Evolutionary conservation across 2,329 filamentous ascomycete species (phyloP), one percentile per base, ranked within the genome.

Genomic region (Drechmeria coniospora): DNA sequence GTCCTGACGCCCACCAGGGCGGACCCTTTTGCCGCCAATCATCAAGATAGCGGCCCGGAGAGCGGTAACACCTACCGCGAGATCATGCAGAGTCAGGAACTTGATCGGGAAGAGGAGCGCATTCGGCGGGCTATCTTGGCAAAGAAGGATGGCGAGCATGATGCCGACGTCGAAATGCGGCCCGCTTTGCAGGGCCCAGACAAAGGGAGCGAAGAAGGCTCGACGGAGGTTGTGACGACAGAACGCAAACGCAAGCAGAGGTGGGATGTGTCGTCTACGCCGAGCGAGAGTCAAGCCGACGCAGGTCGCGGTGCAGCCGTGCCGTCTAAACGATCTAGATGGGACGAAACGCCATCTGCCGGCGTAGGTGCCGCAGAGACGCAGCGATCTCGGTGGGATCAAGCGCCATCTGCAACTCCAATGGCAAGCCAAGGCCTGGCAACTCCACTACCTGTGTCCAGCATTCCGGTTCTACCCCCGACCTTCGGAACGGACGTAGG

Each of bases 21-120:
- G 35, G 84, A 93, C 49, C 77, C 83, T 1, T 92, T 92, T 46
- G 79, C 80, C 15, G 71, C 76, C 37, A 80, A 86, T 46, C 62
- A 71, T 36, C 69, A 80, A 49, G 71, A 67, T 26, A 74, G 73
- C 32, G 68, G 67, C 15, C 61, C 68, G 16, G 70, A 71, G 30
- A 77, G 84, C 40, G 83, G 81, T 12, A 65, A 79, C 35, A 87
- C 74, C 34, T 98, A 95, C 50, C 74, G 80, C 41, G 82, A 92
- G 38, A 67, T 92, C 28, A 95, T 98, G 87, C 78, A 82, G 39
- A 65, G 77, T 39, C 79, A 84, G 29, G 87, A 98, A 41, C 55
- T 95, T 8, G 87, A 98, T 55, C 74, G 83, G 38, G 90, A 98
- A 57, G 90, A 98, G 56, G 81, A 87, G 44, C 73, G 87, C 36